Base-by-base conservation (phyloP, 495 filamentous ascomycete species). In the Neurospora sp. region DNA sequence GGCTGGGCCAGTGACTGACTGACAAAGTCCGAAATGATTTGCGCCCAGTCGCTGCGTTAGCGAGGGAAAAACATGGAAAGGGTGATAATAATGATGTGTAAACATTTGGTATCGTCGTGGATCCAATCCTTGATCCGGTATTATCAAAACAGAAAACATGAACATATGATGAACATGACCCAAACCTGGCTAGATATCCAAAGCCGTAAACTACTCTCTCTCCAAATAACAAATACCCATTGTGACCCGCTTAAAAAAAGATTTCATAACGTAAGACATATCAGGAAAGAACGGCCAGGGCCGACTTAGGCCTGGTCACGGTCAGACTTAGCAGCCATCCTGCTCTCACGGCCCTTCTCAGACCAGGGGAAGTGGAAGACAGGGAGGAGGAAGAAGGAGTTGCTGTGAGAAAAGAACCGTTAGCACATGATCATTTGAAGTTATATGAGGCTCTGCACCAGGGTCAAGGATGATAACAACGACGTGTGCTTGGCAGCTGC, bases 281-380 rank as follows among this genome's bases (percentile, higher is more conserved):
- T 65, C 27, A 65, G 31, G 53, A 68, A 72, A 9, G 12, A 70
- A 45, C 40, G 68, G 44, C 68, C 41, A 44, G 35, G 39, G n/a
- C 20, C 42, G 39, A 65, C 20, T 35, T 80, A 83, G 39, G 73
- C 83, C 40, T 69, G 75, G 40, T 81, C 76, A 70, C 78, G 80
- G 65, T 79, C 81, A 10, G 79, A 74, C 78, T 83, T 83, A 69
- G 16, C 72, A 70, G 73, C 76, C 72, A 77, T 48, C 65, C 91
- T 85, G 71, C 74, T 77, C 82, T 89, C 84, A 75, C 90, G 91
- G 59, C 91, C 94, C 85, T 93, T 94, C 78, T 93, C 91, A 41
- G 92, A 94, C 96, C 96, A 98, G 45, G 95, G 96, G 89, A 99
- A 97, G 89, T 98, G 96, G 75, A 90, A 89, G 76, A 98, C 96